Evolutionary conservation across 1,284 basidiomycete genomes (phyloP).

Genomic region (Ganoderma multipileum): DNA sequence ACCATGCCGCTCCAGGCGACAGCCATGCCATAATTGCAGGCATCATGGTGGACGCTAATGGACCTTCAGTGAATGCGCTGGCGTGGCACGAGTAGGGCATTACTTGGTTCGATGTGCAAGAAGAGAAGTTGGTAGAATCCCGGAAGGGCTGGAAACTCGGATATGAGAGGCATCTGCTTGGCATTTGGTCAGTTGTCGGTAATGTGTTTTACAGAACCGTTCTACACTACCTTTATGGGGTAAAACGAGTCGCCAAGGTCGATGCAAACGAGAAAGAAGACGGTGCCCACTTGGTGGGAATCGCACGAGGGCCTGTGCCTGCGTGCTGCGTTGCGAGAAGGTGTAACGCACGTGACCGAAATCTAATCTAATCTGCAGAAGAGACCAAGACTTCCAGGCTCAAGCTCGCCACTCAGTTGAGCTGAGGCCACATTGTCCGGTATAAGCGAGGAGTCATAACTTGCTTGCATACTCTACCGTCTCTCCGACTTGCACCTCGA

Average conservation of each 20-base stretch:
- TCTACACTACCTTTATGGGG: neutral
- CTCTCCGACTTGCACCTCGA: neutral
- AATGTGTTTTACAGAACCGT: neutral
- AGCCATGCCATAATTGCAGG: constrained; percentile 67
- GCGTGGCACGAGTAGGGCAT: constrained; percentile 28
- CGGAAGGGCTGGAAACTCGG: constrained; percentile 65
- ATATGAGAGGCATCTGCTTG: constrained; percentile 34
- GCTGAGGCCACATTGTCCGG: neutral
- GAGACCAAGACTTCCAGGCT: neutral
- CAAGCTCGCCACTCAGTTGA: neutral
- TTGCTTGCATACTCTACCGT: neutral
- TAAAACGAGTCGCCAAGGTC: neutral
- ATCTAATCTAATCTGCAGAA: constrained; percentile 12
- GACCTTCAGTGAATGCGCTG: neutral
- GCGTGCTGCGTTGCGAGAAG: neutral
- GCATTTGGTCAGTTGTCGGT: neutral
- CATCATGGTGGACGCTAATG: constrained; percentile 61
- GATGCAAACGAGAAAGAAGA: neutral
- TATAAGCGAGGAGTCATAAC: neutral
- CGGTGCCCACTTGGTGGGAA: neutral
- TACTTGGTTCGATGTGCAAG: constrained; percentile 74
- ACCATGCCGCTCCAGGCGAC: constrained; percentile 73
- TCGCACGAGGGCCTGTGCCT: neutral
- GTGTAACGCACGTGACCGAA: neutral
- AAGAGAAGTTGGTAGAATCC: constrained; percentile 74